phyloP scores from a whole-genome alignment of 176 grass and related monocot species.

The Chloris gayana region DNA sequence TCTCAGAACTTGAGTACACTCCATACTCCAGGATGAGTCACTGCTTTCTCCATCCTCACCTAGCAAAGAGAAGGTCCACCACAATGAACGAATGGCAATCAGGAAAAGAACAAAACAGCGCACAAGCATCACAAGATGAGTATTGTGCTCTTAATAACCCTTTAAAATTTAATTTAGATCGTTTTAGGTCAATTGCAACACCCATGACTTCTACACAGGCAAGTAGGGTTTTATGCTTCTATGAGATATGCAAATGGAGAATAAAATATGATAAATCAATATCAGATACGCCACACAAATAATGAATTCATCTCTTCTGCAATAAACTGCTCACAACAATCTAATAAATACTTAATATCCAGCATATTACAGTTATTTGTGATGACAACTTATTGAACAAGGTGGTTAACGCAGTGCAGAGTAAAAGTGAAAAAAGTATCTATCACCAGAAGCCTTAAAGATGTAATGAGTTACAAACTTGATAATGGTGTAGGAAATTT shows the following conservation, averaged over 20 bases:
- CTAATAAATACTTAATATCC: not conserved
- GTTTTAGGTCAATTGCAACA: not conserved
- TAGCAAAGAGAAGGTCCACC: conserved; percentile 31
- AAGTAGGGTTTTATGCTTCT: conserved; percentile 17
- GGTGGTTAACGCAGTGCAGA: not conserved
- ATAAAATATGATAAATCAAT: not conserved
- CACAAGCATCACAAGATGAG: not conserved
- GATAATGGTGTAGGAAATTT: not conserved
- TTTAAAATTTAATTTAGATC: not conserved
- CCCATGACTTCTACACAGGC: not conserved
- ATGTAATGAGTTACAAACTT: not conserved
- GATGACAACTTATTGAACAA: not conserved
- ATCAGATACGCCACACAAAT: conserved; percentile 1
- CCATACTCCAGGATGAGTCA: conserved; percentile 70
- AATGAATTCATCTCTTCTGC: not conserved
- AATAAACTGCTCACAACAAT: conserved; percentile 12
- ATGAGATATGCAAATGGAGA: conserved; percentile 1
- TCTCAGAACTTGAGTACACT: conserved; percentile 66
- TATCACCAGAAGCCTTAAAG: not conserved
- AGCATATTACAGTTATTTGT: not conserved
- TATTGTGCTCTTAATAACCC: conserved; percentile 15
- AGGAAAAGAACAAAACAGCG: conserved; percentile 9
- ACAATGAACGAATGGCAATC: conserved; percentile 4
- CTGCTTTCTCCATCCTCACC: conserved; percentile 81
- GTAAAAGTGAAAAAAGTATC: conserved; percentile 28